Percentiles rank a stretch among this genome's conserved stretches.
phyloP scores from a whole-genome alignment of 768 basidiomycete genomes.

The Leccinellum luteum region DNA sequence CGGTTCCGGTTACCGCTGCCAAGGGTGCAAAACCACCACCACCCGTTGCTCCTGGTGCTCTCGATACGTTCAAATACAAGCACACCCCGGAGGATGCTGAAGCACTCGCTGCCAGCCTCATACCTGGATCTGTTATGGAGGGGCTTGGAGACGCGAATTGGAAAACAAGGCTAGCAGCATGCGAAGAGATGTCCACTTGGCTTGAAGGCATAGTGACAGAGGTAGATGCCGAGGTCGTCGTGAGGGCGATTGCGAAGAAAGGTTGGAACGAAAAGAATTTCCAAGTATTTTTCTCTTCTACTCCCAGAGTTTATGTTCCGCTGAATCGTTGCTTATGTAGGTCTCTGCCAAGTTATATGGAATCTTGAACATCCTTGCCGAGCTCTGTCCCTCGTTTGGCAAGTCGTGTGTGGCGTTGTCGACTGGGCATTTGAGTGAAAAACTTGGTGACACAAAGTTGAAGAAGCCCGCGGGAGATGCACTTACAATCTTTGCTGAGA shows the following conservation, averaged over 20 bases:
- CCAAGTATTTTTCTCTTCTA: slow-evolving; percentile 53
- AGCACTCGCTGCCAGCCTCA: slow-evolving; percentile 61
- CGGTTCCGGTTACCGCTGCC: slow-evolving; percentile 36
- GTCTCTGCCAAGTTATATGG: slow-evolving; percentile 89
- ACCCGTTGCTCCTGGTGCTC: slow-evolving; percentile 46
- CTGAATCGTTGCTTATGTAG: slow-evolving; percentile 39
- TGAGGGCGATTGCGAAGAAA: slow-evolving; percentile 85
- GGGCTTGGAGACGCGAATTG: slow-evolving; percentile 87
- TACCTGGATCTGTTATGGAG: slow-evolving; percentile 68
- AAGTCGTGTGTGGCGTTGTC: slow-evolving; percentile 80
- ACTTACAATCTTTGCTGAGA: slow-evolving; percentile 81
- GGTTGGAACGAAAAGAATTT: slow-evolving; percentile 99
- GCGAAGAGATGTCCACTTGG: slow-evolving; percentile 87
- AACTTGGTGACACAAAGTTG: slow-evolving; percentile 92
- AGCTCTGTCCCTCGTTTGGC: slow-evolving; percentile 79
- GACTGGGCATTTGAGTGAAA: slow-evolving; percentile 83
- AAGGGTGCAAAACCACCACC: slow-evolving; percentile 49
- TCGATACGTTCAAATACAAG: slow-evolving; percentile 89
- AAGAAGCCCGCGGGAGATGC: slow-evolving; percentile 96
- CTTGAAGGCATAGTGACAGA: slow-evolving; percentile 61
- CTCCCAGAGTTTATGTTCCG: neutral
- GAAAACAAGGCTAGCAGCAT: slow-evolving; percentile 85
- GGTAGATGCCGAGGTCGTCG: slow-evolving; percentile 84
- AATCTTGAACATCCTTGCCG: slow-evolving; percentile 69
- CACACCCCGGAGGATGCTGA: slow-evolving; percentile 94